These are phyloP conservation scores for Trichoderma endophyticum DNA, from an alignment of 2,329 filamentous ascomycete species.

Conservation along the genomic window DNA sequence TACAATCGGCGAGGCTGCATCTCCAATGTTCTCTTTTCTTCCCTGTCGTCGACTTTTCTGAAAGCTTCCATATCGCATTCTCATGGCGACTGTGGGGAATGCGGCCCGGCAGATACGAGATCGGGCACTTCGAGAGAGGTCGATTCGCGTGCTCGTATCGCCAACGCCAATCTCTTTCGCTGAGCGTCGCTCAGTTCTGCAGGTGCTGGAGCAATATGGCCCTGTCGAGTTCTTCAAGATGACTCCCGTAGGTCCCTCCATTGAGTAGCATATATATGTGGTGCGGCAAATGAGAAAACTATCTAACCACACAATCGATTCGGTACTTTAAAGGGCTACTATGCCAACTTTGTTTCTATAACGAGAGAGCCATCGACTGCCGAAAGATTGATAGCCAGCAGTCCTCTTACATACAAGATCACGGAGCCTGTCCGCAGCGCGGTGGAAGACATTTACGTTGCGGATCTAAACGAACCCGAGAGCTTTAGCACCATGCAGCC, in stretches of 20 bases:
- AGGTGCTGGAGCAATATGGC: conserved; percentile 48
- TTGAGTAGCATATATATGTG: background rate
- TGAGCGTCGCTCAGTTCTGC: conserved; percentile 54
- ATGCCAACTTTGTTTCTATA: conserved; percentile 50
- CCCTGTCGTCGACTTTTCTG: background rate
- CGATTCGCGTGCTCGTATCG: conserved; percentile 50
- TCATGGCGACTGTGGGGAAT: conserved; percentile 19
- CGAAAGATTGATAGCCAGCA: conserved; percentile 38
- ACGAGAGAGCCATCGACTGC: conserved; percentile 41
- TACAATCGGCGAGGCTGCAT: conserved; percentile 4
- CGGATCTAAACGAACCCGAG: conserved; percentile 29
- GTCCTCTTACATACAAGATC: conserved; percentile 48
- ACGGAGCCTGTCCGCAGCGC: conserved; percentile 29
- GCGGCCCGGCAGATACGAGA: conserved; percentile 17
- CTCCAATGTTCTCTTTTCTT: background rate
- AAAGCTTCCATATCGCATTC: background rate
- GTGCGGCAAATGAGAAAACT: background rate
- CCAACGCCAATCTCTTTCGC: conserved; percentile 51
- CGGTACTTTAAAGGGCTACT: conserved; percentile 37
- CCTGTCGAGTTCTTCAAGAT: conserved; percentile 51
- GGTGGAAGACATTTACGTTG: conserved; percentile 30
- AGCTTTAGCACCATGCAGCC: conserved; percentile 17
- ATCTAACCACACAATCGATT: conserved; percentile 15
- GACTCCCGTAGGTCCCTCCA: conserved; percentile 22
- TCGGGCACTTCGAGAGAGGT: conserved; percentile 30